Conservation (phyloP, 1,284 basidiomycete species). For the Ceratorhiza oryzae-sativae region DNA sequence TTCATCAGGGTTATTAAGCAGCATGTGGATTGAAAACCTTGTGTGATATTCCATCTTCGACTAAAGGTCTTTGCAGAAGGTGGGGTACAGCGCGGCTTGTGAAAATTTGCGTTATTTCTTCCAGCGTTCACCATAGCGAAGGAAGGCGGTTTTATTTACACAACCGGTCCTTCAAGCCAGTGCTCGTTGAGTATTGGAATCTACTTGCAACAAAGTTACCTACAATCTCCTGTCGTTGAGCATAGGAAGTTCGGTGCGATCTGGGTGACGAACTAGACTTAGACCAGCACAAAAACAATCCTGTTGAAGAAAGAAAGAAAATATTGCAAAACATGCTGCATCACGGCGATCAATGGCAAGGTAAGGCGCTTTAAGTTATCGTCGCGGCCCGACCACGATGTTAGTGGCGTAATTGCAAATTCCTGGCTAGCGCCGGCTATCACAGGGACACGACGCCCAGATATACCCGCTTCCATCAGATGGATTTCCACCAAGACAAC, state of each 20-base stretch:
- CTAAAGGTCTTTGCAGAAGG: constrained; percentile 4
- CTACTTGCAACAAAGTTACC: background rate
- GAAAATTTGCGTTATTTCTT: background rate
- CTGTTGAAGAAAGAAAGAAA: too few relatives aligned
- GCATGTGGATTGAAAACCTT: background rate
- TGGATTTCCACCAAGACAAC: background rate
- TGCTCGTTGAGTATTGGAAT: background rate
- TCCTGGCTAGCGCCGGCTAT: too few relatives aligned
- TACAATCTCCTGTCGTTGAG: constrained; percentile 4
- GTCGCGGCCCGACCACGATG: too few relatives aligned
- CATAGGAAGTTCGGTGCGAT: constrained; percentile 35
- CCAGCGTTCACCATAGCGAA: constrained; percentile 19
- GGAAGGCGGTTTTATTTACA: background rate
- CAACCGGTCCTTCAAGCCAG: background rate
- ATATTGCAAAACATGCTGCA: too few relatives aligned
- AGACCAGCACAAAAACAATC: too few relatives aligned
- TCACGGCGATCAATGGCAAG: too few relatives aligned
- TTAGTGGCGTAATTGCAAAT: too few relatives aligned
- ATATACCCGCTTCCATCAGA: background rate
- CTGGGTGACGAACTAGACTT: too few relatives aligned
- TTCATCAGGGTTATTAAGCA: background rate
- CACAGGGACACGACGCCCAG: background rate
- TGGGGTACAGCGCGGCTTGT: background rate
- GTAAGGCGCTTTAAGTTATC: too few relatives aligned
- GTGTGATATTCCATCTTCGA: background rate